Evolutionary conservation across 2,329 filamentous ascomycete genomes (phyloP).

Genomic region (Fusarium albosuccineum): DNA sequence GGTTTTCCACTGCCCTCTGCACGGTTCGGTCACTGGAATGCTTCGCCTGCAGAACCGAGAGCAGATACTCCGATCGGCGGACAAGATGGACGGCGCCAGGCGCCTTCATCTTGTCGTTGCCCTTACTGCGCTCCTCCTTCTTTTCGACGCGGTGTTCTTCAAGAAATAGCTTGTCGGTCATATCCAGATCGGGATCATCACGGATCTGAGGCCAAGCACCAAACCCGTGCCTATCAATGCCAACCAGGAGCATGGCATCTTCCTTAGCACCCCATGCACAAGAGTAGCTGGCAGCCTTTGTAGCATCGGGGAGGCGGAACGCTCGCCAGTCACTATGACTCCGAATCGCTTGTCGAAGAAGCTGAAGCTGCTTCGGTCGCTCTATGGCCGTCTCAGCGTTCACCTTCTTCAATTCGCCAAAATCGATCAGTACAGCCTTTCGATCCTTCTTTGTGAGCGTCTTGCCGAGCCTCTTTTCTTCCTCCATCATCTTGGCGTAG

Average conservation of each 20-base stretch:
- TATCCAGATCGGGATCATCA: constrained; percentile 87
- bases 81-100: constrained; percentile 98
- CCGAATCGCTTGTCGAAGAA: constrained; percentile 81
- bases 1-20: constrained; percentile 87
- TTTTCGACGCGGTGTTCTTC: constrained; percentile 99
- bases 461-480: constrained; percentile 86
- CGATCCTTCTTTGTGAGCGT: constrained; percentile 95
- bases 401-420: constrained; percentile 90
- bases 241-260: constrained; percentile 96
- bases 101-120: constrained; percentile 84
- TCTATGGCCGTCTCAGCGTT: constrained; percentile 97
- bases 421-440: constrained; percentile 96
- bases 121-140: constrained; percentile 90
- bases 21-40: constrained; percentile 82
- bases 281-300: constrained; percentile 90
- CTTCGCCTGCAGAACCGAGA: constrained; percentile 92
- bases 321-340: constrained; percentile 77
- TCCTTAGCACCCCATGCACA: constrained; percentile 94
- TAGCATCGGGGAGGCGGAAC: constrained; percentile 91
- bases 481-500: constrained; percentile 79
- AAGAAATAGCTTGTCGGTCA: constrained; percentile 92
- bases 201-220: constrained; percentile 96
- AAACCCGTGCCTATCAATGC: constrained; percentile 93
- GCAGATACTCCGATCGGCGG: constrained; percentile 91
- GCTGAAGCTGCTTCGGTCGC: constrained; percentile 87